Percentiles rank a stretch among this genome's conserved stretches.
Conservation (phyloP, 2,329 filamentous ascomycete species). For the Pseudofabraea citricarpa region DNA sequence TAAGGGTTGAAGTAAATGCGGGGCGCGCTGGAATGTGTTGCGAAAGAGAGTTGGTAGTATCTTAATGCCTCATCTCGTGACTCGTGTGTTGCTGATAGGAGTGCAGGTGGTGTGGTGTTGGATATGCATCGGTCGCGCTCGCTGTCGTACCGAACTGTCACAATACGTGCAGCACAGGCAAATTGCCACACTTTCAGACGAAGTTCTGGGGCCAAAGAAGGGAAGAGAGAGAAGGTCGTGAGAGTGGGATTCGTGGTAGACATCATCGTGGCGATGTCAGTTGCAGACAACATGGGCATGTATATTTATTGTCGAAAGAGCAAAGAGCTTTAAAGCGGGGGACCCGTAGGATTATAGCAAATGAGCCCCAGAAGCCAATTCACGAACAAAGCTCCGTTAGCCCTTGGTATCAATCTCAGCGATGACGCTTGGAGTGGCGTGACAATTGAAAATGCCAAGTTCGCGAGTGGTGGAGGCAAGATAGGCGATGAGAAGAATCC, state of each 20-base stretch:
- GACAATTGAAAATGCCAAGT: too few relatives aligned
- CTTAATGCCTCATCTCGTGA: constrained; percentile 36
- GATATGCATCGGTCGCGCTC: constrained; percentile 32
- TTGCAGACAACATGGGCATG: too few relatives aligned
- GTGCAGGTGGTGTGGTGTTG: constrained; percentile 32
- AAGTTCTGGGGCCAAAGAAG: constrained; percentile 22
- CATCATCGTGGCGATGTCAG: constrained; percentile 5
- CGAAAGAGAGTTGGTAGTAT: constrained; percentile 29
- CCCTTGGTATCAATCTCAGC: too few relatives aligned
- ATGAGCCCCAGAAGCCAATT: too few relatives aligned
- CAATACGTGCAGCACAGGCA: constrained; percentile 17
- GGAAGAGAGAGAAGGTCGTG: constrained; percentile 20
- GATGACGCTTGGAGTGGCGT: too few relatives aligned
- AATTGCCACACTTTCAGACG: constrained; percentile 23
- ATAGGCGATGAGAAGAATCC: too few relatives aligned
- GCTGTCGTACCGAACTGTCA: constrained; percentile 30
- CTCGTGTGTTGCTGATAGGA: constrained; percentile 38
- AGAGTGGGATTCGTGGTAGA: constrained; percentile 3
- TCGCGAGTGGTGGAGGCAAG: too few relatives aligned
- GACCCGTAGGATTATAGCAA: too few relatives aligned
- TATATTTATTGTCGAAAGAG: too few relatives aligned
- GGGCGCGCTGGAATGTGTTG: constrained; percentile 25
- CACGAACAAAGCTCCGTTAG: too few relatives aligned
- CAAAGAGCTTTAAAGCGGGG: too few relatives aligned
- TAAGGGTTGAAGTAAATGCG: constrained; percentile 25